phyloP scores from a whole-genome alignment of 78 protist species.

The Dictyostelium brefeldianum region DNA sequence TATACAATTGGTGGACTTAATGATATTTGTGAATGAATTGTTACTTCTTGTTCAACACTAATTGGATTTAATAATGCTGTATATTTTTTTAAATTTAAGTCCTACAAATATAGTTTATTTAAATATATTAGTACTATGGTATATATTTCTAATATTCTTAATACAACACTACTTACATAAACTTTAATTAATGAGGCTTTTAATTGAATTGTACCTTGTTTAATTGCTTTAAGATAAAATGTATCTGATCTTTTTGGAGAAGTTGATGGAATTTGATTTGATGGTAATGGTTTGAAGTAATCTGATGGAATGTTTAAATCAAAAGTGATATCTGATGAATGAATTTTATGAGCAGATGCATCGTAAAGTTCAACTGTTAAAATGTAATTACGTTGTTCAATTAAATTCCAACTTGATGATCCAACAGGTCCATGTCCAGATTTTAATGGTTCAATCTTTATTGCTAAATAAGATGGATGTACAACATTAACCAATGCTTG shows the following conservation, averaged over 20 bases:
- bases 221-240: conserved; percentile 30
- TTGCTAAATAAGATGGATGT: conserved; percentile 62
- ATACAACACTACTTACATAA: conserved; percentile 35
- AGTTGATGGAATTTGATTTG: background rate
- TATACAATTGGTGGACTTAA: conserved; percentile 48
- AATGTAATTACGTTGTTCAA: conserved; percentile 46
- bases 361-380: conserved; percentile 54
- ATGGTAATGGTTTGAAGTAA: conserved; percentile 56
- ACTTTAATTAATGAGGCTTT: conserved; percentile 46
- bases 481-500: conserved; percentile 80
- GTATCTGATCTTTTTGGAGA: conserved; percentile 13
- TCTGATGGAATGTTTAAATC: conserved; percentile 33
- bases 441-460: conserved; percentile 60
- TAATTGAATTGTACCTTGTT: conserved; percentile 21
- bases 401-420: conserved; percentile 59
- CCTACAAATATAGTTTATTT: background rate
- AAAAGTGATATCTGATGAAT: conserved; percentile 53
- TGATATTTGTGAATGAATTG: conserved; percentile 35
- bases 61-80: conserved; percentile 52
- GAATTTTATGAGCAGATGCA: conserved; percentile 73
- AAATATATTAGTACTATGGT: background rate
- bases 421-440: conserved; percentile 12
- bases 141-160: background rate
- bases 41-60: conserved; percentile 53
- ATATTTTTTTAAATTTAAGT: conserved; percentile 23